Conservation (phyloP, 176 grass and related monocot genomes). For the Dendrocalamus sinicus region DNA sequence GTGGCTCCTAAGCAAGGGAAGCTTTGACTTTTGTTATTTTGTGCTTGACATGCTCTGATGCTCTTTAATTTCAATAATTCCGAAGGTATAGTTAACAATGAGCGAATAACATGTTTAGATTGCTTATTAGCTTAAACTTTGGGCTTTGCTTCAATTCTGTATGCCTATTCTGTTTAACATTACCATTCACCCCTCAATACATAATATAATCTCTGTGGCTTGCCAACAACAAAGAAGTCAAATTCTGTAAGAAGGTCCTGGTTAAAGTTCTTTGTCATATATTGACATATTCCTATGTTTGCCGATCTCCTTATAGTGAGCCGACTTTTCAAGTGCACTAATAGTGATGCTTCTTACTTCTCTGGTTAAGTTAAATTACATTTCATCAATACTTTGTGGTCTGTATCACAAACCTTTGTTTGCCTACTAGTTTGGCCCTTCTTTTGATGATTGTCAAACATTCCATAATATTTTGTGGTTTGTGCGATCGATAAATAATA, state of each 20-base stretch:
- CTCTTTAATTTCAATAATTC: not conserved
- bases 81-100: not conserved
- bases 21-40: slow-evolving; percentile 37
- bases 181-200: not conserved
- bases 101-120: not conserved
- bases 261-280: slow-evolving; percentile 12
- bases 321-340: not conserved
- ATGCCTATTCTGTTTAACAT: not conserved
- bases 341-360: not conserved
- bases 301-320: not conserved
- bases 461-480: not conserved
- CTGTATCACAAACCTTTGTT: not conserved
- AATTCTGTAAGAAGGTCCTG: not conserved
- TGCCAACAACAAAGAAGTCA: not conserved
- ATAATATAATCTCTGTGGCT: not conserved
- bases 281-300: not conserved
- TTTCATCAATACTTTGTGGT: slow-evolving; percentile 11
- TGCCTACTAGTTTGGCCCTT: not conserved
- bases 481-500: not conserved
- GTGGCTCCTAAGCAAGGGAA: slow-evolving; percentile 1
- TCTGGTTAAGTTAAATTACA: slow-evolving; percentile 8
- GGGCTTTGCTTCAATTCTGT: not conserved
- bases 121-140: not conserved
- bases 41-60: not conserved
- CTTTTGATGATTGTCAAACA: not conserved